Conservation (phyloP, 495 filamentous ascomycete species). For the Lasiosphaeria hispida region DNA sequence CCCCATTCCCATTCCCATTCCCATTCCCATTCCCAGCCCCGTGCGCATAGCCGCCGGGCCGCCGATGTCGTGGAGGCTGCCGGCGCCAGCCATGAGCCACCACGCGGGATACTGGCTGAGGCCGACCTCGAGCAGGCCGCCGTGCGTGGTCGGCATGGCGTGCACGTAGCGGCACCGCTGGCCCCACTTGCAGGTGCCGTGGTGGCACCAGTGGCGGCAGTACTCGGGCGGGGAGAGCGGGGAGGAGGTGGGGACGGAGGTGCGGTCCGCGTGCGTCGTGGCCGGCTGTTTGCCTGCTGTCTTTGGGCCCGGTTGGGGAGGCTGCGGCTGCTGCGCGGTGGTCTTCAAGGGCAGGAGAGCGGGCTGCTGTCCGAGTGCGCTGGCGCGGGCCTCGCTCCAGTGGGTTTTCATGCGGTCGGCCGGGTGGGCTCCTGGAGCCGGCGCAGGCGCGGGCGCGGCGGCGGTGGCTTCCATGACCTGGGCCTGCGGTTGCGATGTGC, state of each 20-base stretch:
- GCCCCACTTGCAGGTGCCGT: conserved; percentile 46
- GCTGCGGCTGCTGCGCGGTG: neutral
- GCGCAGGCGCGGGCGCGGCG: neutral
- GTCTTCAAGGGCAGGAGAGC: neutral
- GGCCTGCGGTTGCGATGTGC: neutral
- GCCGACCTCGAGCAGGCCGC: conserved; percentile 37
- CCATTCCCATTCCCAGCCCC: too few relatives aligned
- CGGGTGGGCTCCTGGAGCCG: conserved; percentile 6
- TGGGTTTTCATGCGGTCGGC: conserved; percentile 15
- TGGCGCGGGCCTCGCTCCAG: neutral
- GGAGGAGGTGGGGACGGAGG: neutral
- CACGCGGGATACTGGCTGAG: conserved; percentile 36
- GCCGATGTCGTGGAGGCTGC: neutral
- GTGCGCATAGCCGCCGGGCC: neutral
- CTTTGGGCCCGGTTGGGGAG: neutral
- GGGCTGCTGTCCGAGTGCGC: conserved; percentile 1
- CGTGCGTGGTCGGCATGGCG: conserved; percentile 38
- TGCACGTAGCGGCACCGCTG: conserved; percentile 40
- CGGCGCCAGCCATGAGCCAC: conserved; percentile 20
- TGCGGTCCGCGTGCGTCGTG: neutral
- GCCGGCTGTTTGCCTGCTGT: neutral
- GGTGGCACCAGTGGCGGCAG: conserved; percentile 46
- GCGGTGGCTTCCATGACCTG: neutral
- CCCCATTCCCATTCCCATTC: too few relatives aligned
- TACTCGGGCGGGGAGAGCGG: conserved; percentile 15